Base-by-base conservation (phyloP, 441 rosid genomes). In the Erysimum pusillum region DNA sequence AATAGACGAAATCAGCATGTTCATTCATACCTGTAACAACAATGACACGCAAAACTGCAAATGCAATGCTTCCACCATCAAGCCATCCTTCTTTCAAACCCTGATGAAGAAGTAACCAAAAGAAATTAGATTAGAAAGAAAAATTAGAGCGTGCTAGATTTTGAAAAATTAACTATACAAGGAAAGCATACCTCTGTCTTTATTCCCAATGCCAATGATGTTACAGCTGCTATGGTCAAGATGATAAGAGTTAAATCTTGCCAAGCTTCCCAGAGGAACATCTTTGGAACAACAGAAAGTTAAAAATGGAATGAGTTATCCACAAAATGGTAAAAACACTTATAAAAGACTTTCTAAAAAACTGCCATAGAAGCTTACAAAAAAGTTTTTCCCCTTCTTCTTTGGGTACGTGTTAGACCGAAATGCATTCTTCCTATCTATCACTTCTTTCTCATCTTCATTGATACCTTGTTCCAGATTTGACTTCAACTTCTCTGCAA, bases 251-350 rank as follows among this genome's bases (percentile, higher is more conserved):
- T 96, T 78, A 92, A 85, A 88, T 96, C 99, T 83, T 94, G 99
- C 98, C 98, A 91, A 52, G 99, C 99, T 87, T 96, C 99, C 98
- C 99, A 94, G 49, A 96, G 97, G 89, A 94, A 96, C 81, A 85
- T 91, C 99, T 94, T 82, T 64, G 36, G 71, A 31, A 53, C 18
- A 41, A 36, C 10, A 52, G 7, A n/a, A n/a, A 62, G 61, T 67
- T 4, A 61, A 80, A 63, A 72, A 76, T 61, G 63, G 57, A 39
- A 63, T 38, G 57, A 67, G 63, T 41, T 71, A 80, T 52, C 46
- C 31, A 49, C 28, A 49, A 69, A 48, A 68, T 39, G 36, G 18
- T 28, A 57, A 60, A 25, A n/a, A n/a, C n/a, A n/a, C n/a, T n/a
- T n/a, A n/a, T n/a, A n/a, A n/a, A n/a, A n/a, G n/a, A n/a, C n/a